A percentile compares a stretch with the other conserved stretches of the same genome.
These are phyloP conservation scores for Mediolabrus comicus DNA, from an alignment of 108 stramenopile species.

Conservation along the genomic window DNA sequence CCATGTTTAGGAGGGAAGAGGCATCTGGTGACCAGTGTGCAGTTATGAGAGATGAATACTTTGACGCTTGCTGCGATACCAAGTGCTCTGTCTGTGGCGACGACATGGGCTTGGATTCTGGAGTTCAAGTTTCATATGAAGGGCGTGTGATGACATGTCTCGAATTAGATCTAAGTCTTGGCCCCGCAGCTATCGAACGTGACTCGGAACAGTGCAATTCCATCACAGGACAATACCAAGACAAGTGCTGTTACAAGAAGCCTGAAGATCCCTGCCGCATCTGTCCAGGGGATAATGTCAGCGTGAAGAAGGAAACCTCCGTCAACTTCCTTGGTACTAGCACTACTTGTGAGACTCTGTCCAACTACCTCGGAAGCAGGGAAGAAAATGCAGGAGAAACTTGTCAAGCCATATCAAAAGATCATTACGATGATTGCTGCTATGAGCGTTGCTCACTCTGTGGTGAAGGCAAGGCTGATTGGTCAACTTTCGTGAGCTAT, in stretches of 20 bases:
- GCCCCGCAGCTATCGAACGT: conserved; percentile 21
- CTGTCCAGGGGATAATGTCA: conserved; percentile 21
- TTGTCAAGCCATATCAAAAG: conserved; percentile 21
- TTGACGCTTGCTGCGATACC: conserved; percentile 39
- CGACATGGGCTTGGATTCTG: conserved; percentile 41
- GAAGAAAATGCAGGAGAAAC: conserved; percentile 38
- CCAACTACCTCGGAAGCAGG: conserved; percentile 46
- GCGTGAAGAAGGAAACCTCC: conserved; percentile 23
- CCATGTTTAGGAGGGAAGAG: conserved; percentile 33
- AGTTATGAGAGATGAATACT: conserved; percentile 15
- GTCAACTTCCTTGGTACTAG: conserved; percentile 41
- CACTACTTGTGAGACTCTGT: conserved; percentile 44
- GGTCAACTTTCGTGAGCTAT: conserved; percentile 38
- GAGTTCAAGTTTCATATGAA: conserved; percentile 40
- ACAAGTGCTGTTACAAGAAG: conserved; percentile 36
- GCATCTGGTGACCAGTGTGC: conserved; percentile 27
- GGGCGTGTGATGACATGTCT: conserved; percentile 46
- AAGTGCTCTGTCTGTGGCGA: conserved; percentile 42
- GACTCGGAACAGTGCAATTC: conserved; percentile 35
- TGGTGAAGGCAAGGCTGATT: conserved; percentile 43
- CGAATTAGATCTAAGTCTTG: conserved; percentile 35
- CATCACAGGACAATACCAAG: conserved; percentile 20
- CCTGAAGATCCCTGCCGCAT: conserved; percentile 45
- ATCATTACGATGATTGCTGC: conserved; percentile 36
- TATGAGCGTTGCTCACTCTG: conserved; percentile 43